These are phyloP conservation scores for Verticillium isaacii DNA, from an alignment of 2,329 filamentous ascomycete species.

Conservation along the genomic window DNA sequence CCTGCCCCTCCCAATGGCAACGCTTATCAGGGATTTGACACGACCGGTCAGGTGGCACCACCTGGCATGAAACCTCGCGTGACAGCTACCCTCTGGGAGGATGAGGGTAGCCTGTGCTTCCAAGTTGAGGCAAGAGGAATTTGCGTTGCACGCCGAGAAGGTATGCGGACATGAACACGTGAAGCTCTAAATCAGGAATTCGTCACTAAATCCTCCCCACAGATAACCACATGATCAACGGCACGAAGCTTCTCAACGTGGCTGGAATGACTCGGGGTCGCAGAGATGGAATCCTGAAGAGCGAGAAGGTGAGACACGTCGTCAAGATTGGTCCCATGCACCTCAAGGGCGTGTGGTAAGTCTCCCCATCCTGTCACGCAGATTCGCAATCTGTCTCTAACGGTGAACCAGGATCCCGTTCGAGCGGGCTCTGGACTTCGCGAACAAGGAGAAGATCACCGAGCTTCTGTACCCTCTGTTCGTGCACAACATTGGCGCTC, in stretches of 20 bases:
- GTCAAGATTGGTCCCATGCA: slow-evolving; percentile 99
- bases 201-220: slow-evolving; percentile 5
- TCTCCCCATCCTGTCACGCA: slow-evolving; percentile 10
- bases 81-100: slow-evolving; percentile 95
- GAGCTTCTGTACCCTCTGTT: slow-evolving; percentile 93
- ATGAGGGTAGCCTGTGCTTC: slow-evolving; percentile 95
- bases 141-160: slow-evolving; percentile 90
- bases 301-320: slow-evolving; percentile 92
- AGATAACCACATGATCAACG: slow-evolving; percentile 99
- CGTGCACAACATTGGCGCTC: slow-evolving; percentile 91
- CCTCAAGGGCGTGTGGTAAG: slow-evolving; percentile 93
- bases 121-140: slow-evolving; percentile 96
- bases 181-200: not conserved
- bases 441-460: slow-evolving; percentile 99
- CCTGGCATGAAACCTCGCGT: slow-evolving; percentile 95
- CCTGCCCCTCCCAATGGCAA: slow-evolving; percentile 52
- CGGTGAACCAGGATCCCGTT: slow-evolving; percentile 81
- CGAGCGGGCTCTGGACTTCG: slow-evolving; percentile 94
- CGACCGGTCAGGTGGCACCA: slow-evolving; percentile 87
- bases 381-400: not conserved
- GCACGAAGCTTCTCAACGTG: slow-evolving; percentile 93
- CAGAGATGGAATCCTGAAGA: slow-evolving; percentile 94
- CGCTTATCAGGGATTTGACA: slow-evolving; percentile 64
- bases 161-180: slow-evolving; percentile 38
- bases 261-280: slow-evolving; percentile 96